A percentile compares a stretch with the other conserved stretches of the same genome.
These are phyloP conservation scores for Apophysomyces trapeziformis DNA, from an alignment of 371 early-diverging fungal genomes.

Conservation along the genomic window DNA sequence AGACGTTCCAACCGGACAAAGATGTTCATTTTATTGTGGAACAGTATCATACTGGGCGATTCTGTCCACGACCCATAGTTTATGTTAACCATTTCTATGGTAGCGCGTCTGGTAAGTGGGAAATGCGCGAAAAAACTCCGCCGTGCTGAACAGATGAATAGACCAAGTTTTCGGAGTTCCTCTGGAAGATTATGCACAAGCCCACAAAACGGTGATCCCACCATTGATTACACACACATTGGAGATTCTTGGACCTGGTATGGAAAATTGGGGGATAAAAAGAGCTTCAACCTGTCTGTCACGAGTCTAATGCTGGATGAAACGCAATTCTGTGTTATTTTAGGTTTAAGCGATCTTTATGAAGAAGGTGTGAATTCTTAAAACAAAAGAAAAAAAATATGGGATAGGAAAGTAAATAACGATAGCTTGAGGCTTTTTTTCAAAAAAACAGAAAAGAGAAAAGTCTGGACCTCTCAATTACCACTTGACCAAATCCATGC, in stretches of 20 bases:
- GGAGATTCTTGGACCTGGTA: conserved; percentile 44
- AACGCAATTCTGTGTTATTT: no score
- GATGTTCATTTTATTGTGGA: conserved; percentile 74
- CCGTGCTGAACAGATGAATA: conserved; percentile 10
- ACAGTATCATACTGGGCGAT: conserved; percentile 71
- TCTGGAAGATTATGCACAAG: conserved; percentile 65
- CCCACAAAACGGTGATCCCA: conserved; percentile 61
- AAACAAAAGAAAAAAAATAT: background rate
- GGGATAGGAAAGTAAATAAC: background rate
- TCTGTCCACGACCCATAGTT: conserved; percentile 67
- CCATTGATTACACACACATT: conserved; percentile 60
- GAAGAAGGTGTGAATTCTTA: conserved; percentile 4
- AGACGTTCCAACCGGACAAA: conserved; percentile 68
- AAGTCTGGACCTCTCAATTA: conserved; percentile 63
- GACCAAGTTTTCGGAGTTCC: conserved; percentile 79
- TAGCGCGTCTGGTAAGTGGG: conserved; percentile 52
- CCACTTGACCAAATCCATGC: conserved; percentile 64
- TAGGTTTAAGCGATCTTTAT: background rate
- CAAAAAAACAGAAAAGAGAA: conserved; percentile 28
- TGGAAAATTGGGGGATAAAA: conserved; percentile 12
- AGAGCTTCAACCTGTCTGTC: no score
- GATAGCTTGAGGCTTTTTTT: background rate
- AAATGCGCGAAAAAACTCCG: background rate
- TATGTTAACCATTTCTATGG: conserved; percentile 65
- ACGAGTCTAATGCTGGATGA: no score